These are phyloP conservation scores for Epichloe bromicola DNA, from an alignment of 2,329 filamentous ascomycete species.

Conservation along the genomic window DNA sequence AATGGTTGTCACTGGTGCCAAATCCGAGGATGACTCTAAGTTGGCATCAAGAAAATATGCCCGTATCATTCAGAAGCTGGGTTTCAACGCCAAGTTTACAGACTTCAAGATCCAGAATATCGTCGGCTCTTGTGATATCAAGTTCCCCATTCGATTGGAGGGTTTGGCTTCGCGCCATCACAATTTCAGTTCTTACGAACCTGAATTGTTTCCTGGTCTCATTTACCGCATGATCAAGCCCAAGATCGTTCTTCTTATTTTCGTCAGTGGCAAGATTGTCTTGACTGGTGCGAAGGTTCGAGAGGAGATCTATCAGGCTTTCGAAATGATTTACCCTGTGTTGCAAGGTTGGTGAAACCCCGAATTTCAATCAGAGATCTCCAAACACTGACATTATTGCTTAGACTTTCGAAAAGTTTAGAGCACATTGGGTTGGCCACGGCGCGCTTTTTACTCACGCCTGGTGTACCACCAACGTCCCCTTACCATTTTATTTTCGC, in stretches of 20 bases:
- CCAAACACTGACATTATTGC: neutral
- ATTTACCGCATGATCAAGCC: conserved; percentile 99
- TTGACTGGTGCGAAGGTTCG: conserved; percentile 94
- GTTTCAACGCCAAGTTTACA: conserved; percentile 98
- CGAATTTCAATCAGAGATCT: neutral
- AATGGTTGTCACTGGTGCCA: conserved; percentile 98
- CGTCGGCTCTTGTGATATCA: conserved; percentile 96
- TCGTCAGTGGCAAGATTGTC: conserved; percentile 96
- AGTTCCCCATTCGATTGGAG: conserved; percentile 95
- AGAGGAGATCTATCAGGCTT: conserved; percentile 95
- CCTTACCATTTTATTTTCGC: conserved; percentile 11
- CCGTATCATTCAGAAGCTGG: conserved; percentile 98
- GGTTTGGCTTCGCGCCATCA: conserved; percentile 94
- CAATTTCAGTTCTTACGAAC: conserved; percentile 98
- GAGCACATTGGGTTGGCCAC: conserved; percentile 9
- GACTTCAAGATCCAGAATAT: conserved; percentile 99
- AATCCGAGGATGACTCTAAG: conserved; percentile 96
- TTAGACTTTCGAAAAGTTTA: conserved; percentile 47
- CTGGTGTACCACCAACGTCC: conserved; percentile 10
- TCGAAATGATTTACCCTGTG: conserved; percentile 95
- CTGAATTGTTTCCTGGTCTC: conserved; percentile 94
- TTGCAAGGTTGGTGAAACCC: conserved; percentile 53
- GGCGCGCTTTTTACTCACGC: neutral
- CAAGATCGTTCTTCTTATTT: conserved; percentile 95
- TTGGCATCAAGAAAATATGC: conserved; percentile 95